Evolutionary conservation across 2,329 filamentous ascomycete genomes (phyloP), one percentile per base, ranked within the genome.

Genomic region (Tolypocladium album): DNA sequence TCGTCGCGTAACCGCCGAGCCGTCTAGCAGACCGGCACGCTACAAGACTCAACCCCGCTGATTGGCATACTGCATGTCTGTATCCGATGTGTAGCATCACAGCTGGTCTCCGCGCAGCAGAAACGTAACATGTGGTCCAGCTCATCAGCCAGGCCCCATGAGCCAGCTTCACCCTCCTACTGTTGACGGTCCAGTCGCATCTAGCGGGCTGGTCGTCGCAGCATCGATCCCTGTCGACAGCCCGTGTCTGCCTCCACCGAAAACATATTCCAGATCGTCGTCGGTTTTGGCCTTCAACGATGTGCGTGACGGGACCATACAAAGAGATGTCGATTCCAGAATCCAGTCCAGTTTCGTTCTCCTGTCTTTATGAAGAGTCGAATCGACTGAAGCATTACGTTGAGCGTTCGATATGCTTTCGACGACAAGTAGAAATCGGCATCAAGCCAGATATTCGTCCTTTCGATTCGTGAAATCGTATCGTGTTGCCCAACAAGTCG

Each of bases 181-280:
- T 61, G 40, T 47, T n/a, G 42, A 43, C 55, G 24, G 39, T 34
- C 57, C 57, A 55, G 55, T 57, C 17, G 52, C 62, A 60, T 63
- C 67, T 58, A n/a, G 34, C 38, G 31, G 17, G 11, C 20, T 36
- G 31, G 47, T 53, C 31, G 17, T n/a, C 27, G 50, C n/a, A 63
- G 67, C 66, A 65, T 65, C 69, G 65, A 67, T 71, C 69, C 27
- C 71, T 73, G 72, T 75, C 70, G 74, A 76, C 77, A 79, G 62
- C 74, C 75, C 75, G 76, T 78, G 77, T 73, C 69, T 69, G 70
- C 66, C 68, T 70, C 67, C 63, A 63, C 65, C 66, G 62, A 59
- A 20, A 60, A 64, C 57, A 69, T 72, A 77, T 74, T 64, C 72
- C 75, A 65, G 76, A 76, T 77, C 74, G 40, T 58, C 45, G 45